These are phyloP conservation scores for Trypanosoma melophagium DNA, from an alignment of 208 protist genomes.

Conservation along the genomic window DNA sequence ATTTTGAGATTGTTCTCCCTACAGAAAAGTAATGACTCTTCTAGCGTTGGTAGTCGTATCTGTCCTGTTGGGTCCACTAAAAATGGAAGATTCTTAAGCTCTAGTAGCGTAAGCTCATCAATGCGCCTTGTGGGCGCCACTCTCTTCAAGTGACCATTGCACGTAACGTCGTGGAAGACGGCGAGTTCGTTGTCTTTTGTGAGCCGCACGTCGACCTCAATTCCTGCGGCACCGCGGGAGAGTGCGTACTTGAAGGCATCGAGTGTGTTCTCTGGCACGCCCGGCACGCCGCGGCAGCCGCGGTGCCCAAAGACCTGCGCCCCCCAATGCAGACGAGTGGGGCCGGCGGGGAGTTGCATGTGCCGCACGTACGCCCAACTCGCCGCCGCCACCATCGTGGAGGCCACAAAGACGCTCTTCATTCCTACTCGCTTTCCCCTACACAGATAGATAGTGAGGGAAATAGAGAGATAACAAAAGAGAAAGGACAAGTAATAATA, in stretches of 20 bases:
- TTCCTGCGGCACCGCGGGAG: constrained; percentile 57
- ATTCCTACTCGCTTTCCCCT: constrained; percentile 11
- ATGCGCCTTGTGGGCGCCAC: constrained; percentile 52
- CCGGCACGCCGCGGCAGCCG: constrained; percentile 68
- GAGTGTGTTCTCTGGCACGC: constrained; percentile 86
- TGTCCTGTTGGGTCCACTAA: constrained; percentile 61
- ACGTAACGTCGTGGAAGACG: constrained; percentile 77
- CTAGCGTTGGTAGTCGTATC: constrained; percentile 80
- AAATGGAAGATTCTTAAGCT: constrained; percentile 68
- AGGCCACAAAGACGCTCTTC: constrained; percentile 31
- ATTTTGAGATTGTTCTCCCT: constrained; percentile 71
- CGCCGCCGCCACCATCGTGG: constrained; percentile 42
- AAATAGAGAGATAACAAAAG: not conserved
- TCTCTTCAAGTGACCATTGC: constrained; percentile 42
- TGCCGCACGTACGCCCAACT: constrained; percentile 71
- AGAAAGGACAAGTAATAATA: not conserved
- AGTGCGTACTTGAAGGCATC: constrained; percentile 85
- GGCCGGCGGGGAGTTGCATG: constrained; percentile 73
- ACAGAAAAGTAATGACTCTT: constrained; percentile 83
- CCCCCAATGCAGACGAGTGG: constrained; percentile 72
- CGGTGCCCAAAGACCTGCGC: constrained; percentile 87
- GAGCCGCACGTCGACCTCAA: constrained; percentile 87
- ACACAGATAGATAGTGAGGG: not conserved
- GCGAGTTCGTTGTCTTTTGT: constrained; percentile 84
- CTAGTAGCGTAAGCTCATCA: constrained; percentile 69